Percentiles rank a stretch among this genome's conserved stretches.
Conservation (phyloP, 352 stramenopile species). For the Phytophthora sansomeana region DNA sequence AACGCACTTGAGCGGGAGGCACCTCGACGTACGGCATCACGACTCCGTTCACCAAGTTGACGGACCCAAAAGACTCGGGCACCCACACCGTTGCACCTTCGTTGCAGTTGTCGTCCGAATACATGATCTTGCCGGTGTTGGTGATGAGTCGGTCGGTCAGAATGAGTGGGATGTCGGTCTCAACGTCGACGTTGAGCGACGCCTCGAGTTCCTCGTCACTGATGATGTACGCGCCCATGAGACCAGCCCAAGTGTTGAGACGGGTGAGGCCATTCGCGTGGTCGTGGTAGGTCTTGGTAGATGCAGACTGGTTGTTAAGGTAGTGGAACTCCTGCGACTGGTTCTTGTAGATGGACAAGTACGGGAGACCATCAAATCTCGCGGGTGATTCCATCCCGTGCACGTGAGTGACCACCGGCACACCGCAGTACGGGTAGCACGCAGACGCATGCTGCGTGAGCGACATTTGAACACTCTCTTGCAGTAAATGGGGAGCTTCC, state of each 20-base stretch:
- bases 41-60: slow-evolving; percentile 58
- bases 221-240: slow-evolving; percentile 60
- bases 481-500: slow-evolving; percentile 39
- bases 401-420: slow-evolving; percentile 54
- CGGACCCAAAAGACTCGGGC: slow-evolving; percentile 52
- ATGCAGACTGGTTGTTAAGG: slow-evolving; percentile 56
- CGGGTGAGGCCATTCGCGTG: slow-evolving; percentile 54
- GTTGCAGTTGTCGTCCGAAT: slow-evolving; percentile 54
- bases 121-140: slow-evolving; percentile 38
- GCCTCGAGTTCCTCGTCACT: background rate
- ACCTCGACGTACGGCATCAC: slow-evolving; percentile 74
- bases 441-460: slow-evolving; percentile 37
- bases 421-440: slow-evolving; percentile 60
- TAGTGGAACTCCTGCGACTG: slow-evolving; percentile 47
- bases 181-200: slow-evolving; percentile 45
- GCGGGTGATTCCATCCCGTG: slow-evolving; percentile 55
- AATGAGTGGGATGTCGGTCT: slow-evolving; percentile 54
- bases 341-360: slow-evolving; percentile 55
- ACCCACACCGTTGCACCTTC: slow-evolving; percentile 46
- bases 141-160: slow-evolving; percentile 49
- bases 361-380: slow-evolving; percentile 54
- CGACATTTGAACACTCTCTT: slow-evolving; percentile 37
- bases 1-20: slow-evolving; percentile 70
- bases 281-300: slow-evolving; percentile 64
- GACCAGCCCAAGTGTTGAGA: slow-evolving; percentile 58